Evolutionary conservation across 1,284 basidiomycete genomes (phyloP), one percentile per base, ranked within the genome.

Genomic region (Heliocybe sulcata): DNA sequence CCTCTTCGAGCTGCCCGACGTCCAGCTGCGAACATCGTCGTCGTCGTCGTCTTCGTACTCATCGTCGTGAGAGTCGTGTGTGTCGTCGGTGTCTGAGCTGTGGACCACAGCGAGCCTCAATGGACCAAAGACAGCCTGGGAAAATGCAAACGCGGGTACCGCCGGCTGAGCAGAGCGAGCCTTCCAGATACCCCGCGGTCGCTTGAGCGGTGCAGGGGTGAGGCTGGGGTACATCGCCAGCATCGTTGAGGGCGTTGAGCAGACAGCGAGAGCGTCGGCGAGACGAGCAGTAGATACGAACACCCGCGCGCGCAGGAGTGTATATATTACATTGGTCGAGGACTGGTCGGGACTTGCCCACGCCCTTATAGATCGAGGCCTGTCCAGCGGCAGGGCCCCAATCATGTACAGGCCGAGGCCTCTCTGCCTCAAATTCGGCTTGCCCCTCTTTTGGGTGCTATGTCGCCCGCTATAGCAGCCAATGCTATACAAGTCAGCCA

Each of bases 151-250:
- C 61, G 61, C 60, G 66, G 62, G 58, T 63, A 61, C 61, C 49
- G 63, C 54, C 42, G 45, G 63, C 67, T 61, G 26, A 52, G 56
- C 42, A 33, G 67, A 71, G 60, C 77, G 76, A 65, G 73, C 74
- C 60, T 73, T 77, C 77, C 77, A 80, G 53, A 80, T 67, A 42
- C 79, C 78, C 59, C 70, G 71, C 58, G 77, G 77, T n/a, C 47
- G 47, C 27, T 49, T 49, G 20, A 25, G 47, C 23, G 47, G 47
- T 49, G 27, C 27, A 11, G 47, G 47, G 47, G 23, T 49, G n/a
- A n/a, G n/a, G 47, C 23, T 49, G 47, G 52, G 33, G 4, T 45
- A 23, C 45, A 29, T 29, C 35, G 52, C 52, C 10, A 53, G 27
- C 52, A 53, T 42, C 35, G 45, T 53, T n/a, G 35, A n/a, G 35